Evolutionary conservation across 306 rosid species (phyloP).

Genomic region (Sicyos baderoa): DNA sequence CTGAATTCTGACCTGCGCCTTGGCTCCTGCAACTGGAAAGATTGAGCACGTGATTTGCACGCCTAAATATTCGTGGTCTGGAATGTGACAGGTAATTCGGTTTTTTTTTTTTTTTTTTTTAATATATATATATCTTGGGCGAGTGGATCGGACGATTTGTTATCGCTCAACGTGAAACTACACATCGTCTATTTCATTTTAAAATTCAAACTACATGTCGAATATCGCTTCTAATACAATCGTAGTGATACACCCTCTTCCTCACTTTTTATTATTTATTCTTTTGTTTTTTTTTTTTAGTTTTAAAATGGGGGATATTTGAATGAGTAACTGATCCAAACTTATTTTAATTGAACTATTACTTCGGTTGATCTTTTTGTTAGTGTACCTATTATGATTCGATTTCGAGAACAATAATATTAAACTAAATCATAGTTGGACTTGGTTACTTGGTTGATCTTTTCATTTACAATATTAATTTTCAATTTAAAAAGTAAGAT

Average conservation of each 20-base stretch:
- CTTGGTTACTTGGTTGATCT: no score
- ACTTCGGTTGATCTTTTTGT: no score
- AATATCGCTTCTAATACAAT: neutral
- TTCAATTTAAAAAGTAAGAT: neutral
- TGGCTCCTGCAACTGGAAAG: neutral
- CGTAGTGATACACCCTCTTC: neutral
- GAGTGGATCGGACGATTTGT: neutral
- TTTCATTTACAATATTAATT: no score
- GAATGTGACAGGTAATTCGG: slow-evolving; percentile 9
- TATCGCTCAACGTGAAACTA: neutral
- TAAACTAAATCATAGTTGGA: no score
- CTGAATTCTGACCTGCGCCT: neutral
- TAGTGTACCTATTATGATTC: no score
- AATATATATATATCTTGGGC: slow-evolving; percentile 9
- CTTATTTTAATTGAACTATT: no score
- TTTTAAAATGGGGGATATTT: no score
- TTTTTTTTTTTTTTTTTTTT: neutral
- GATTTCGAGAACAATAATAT: no score
- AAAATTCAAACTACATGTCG: slow-evolving; percentile 12
- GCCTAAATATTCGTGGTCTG: slow-evolving; percentile 8
- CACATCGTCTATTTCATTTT: neutral
- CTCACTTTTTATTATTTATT: no score
- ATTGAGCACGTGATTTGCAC: slow-evolving; percentile 4
- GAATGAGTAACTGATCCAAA: no score
- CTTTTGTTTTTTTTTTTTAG: no score